These are phyloP conservation scores for Taphrina betulina DNA, from an alignment of 1,139 yeast species.

Conservation along the genomic window DNA sequence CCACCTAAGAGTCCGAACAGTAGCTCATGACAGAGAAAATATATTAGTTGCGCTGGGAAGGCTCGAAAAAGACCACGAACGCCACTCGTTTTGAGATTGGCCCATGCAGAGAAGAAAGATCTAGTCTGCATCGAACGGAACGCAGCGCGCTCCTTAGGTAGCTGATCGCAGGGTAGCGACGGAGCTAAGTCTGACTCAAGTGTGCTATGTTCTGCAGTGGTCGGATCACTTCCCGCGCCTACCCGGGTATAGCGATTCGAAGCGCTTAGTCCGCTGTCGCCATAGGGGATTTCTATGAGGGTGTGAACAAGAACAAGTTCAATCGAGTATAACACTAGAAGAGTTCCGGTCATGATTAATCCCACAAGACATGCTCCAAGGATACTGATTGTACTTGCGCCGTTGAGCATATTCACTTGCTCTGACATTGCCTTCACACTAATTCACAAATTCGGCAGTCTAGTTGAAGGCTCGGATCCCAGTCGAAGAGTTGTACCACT, in stretches of 20 bases:
- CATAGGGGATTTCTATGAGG: conserved; percentile 9
- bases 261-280: no score
- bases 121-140: conserved; percentile 10
- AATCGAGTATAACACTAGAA: conserved; percentile 7
- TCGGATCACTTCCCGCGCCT: no score
- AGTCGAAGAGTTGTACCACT: no score
- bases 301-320: conserved; percentile 22
- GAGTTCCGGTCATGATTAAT: not conserved
- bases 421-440: no score
- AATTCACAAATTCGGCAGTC: no score
- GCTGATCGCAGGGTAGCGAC: no score
- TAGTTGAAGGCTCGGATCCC: no score
- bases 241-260: no score
- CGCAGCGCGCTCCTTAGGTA: not conserved
- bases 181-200: no score
- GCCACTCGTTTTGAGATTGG: conserved; percentile 3
- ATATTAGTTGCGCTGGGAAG: conserved; percentile 9
- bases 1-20: conserved; percentile 11
- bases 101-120: conserved; percentile 10
- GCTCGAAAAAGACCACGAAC: conserved; percentile 6
- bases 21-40: conserved; percentile 4
- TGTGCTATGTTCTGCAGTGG: no score
- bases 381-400: no score
- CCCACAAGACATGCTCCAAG: not conserved
- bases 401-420: no score